Base-by-base conservation (phyloP, 768 basidiomycete species). In the Cubamyces lactineus region DNA sequence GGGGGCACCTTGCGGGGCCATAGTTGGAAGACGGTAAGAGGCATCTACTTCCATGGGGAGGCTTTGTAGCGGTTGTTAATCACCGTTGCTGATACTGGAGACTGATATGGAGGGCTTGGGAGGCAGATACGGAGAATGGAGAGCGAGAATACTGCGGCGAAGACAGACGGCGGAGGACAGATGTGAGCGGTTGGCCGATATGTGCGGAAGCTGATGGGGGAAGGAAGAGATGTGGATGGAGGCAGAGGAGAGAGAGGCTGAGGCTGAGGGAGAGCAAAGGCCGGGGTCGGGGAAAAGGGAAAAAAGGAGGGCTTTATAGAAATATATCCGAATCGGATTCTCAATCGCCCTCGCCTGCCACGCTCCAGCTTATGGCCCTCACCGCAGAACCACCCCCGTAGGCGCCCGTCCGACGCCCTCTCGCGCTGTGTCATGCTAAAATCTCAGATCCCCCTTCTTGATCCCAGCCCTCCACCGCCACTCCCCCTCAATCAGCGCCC, bases 271-370 rank as follows among this genome's bases (percentile, higher is more conserved):
- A 57, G 30, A 47, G 45, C 45, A 47, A 57, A 47, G 26, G 55
- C 46, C 61, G 61, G 61, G 61, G 54, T 49, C 61, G 61, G 61
- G 61, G 55, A 57, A 62, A 62, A 56, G 40, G 57, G 51, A 51
- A 63, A 64, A 64, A 64, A 52, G 58, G 63, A 55, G 59, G 63
- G 48, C 58, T 64, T 64, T 64, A 64, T 64, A 64, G 47, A 48
- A 55, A 59, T 56, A 60, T 51, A 60, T 41, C 57, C 59, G 58
- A 64, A 43, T 54, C 50, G 19, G 45, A 46, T 34, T 34, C 34
- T 34, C 19, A 49, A 23, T 49, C 26, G 19, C 48, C 23, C 21
- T 49, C 26, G 2, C 48, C 26, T 3, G 28, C 28, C 28, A 3
- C 3, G 28, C 28, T 26, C 4, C 5, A 13, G 24, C 48, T 34